These are phyloP conservation scores for Hypomyces perniciosus DNA, from an alignment of 2,329 filamentous ascomycete genomes.

Conservation along the genomic window DNA sequence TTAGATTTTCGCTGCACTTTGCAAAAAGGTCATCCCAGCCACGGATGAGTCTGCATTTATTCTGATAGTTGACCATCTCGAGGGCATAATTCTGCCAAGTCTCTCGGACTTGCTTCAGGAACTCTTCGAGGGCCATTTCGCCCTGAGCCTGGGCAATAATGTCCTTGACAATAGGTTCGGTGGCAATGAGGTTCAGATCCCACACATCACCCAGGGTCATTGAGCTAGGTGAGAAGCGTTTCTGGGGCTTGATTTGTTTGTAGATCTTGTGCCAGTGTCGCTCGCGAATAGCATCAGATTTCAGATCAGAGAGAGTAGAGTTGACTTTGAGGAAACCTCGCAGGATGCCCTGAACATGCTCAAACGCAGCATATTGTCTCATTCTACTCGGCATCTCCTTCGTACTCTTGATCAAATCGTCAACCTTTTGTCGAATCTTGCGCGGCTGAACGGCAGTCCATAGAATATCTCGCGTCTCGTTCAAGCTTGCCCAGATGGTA, in stretches of 20 bases:
- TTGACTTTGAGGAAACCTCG: slow-evolving; percentile 90
- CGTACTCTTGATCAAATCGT: slow-evolving; percentile 92
- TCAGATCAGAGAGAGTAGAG: slow-evolving; percentile 77
- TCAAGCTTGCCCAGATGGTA: slow-evolving; percentile 93
- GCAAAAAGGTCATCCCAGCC: slow-evolving; percentile 98
- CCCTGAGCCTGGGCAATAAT: slow-evolving; percentile 95
- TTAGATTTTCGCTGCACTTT: slow-evolving; percentile 96
- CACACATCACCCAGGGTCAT: slow-evolving; percentile 98
- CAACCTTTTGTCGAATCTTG: slow-evolving; percentile 83
- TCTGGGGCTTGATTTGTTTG: slow-evolving; percentile 87
- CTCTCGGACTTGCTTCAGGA: slow-evolving; percentile 91
- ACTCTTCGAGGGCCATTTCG: slow-evolving; percentile 97
- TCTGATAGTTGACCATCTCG: slow-evolving; percentile 95
- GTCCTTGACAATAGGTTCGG: slow-evolving; percentile 80
- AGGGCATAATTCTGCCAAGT: slow-evolving; percentile 94
- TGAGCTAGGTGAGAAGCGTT: slow-evolving; percentile 87
- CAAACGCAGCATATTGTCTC: slow-evolving; percentile 99
- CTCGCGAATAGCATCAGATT: slow-evolving; percentile 93
- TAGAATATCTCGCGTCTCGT: slow-evolving; percentile 83
- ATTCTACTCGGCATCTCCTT: slow-evolving; percentile 99
- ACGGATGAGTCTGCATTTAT: slow-evolving; percentile 93
- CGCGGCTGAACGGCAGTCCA: slow-evolving; percentile 96
- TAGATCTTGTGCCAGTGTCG: slow-evolving; percentile 98
- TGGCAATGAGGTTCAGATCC: slow-evolving; percentile 87
- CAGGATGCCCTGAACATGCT: slow-evolving; percentile 90